Percentiles rank a stretch among this genome's conserved stretches.
Evolutionary conservation across 805 yeast species (phyloP).

Genomic region (Candida wancherniae): DNA sequence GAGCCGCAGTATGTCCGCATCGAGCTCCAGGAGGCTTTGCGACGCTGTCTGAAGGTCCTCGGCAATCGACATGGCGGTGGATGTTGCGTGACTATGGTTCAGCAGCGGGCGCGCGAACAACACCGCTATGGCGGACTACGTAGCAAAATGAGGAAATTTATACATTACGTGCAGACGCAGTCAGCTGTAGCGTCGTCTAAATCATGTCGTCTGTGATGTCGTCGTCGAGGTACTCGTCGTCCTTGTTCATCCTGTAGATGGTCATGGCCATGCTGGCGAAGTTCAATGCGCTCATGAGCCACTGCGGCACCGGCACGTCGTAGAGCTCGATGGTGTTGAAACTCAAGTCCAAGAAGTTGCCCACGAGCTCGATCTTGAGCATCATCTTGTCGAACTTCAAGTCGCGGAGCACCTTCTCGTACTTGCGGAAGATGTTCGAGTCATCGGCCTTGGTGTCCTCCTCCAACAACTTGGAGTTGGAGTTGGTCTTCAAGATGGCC

Average conservation of each 20-base stretch:
- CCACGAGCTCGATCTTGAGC: slow-evolving; percentile 37
- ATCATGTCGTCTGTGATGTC: slow-evolving; percentile 39
- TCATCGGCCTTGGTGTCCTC: slow-evolving; percentile 19
- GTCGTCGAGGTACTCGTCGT: slow-evolving; percentile 42
- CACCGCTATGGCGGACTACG: too few relatives aligned
- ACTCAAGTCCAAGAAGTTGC: slow-evolving; percentile 37
- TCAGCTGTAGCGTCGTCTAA: too few relatives aligned
- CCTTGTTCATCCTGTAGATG: slow-evolving; percentile 46
- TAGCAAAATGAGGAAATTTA: neutral
- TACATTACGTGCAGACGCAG: too few relatives aligned
- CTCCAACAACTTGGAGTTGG: slow-evolving; percentile 19
- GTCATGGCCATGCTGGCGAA: slow-evolving; percentile 43
- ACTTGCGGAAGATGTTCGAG: slow-evolving; percentile 25
- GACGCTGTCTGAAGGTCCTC: too few relatives aligned
- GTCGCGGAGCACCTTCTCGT: slow-evolving; percentile 38
- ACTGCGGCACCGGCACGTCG: slow-evolving; percentile 33
- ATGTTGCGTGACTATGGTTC: too few relatives aligned
- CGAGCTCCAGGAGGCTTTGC: too few relatives aligned
- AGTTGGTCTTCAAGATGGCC: slow-evolving; percentile 23
- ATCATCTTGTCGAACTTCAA: slow-evolving; percentile 39
- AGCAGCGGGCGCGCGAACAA: slow-evolving; percentile 3
- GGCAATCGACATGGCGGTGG: too few relatives aligned
- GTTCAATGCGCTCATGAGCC: slow-evolving; percentile 39
- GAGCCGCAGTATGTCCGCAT: too few relatives aligned
- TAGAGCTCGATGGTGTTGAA: slow-evolving; percentile 38